Base-by-base conservation (phyloP, 2,329 filamentous ascomycete genomes). In the Cladosporium colombiae region DNA sequence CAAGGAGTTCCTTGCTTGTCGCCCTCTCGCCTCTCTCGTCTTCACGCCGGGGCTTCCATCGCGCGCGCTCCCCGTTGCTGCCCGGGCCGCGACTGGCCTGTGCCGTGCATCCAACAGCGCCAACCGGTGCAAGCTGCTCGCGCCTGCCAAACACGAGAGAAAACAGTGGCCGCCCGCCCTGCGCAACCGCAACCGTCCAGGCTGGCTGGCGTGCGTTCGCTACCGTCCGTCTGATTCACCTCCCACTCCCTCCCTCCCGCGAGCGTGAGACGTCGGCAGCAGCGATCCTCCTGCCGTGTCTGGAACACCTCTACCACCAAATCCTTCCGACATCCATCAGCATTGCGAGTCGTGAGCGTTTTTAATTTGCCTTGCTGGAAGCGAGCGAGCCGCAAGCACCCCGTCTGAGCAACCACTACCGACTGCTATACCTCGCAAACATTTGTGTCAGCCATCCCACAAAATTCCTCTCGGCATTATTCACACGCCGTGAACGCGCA, bases 61-160 rank as follows among this genome's bases (percentile, higher is more conserved):
- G 56, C 56, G 56, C n/a, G 56, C 56, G 37, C 35, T 25, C 16
- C 56, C 37, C 35, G 35, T 40, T 33, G 31, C 55, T 40, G 55
- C 16, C 33, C 33, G 31, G 25, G 55, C 55, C 55, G 55, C n/a
- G 1, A 31, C 5, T 23, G 31, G 53, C 11, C 55, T 55, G 52
- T 55, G 52, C 52, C 52, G 52, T 33, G 52, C 52, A 21, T 46
- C 25, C 8, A 46, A 27, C 58, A 23, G 58, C 58, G 56, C 56
- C 44, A 21, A 21, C 8, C 5, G n/a, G 40, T 35, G 23, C 46
- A 25, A 61, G n/a, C 27, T 55, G 27, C 55, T 16, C 31, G 7
- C 21, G 18, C 8, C 55, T 23, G 35, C 46, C 59, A 56, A 63
- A 63, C 59, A 56, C 31, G 33, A 23, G 35, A 33, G 37, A 46